phyloP scores from a whole-genome alignment of 306 rosid genomes.

The Cucurbita moschata region DNA sequence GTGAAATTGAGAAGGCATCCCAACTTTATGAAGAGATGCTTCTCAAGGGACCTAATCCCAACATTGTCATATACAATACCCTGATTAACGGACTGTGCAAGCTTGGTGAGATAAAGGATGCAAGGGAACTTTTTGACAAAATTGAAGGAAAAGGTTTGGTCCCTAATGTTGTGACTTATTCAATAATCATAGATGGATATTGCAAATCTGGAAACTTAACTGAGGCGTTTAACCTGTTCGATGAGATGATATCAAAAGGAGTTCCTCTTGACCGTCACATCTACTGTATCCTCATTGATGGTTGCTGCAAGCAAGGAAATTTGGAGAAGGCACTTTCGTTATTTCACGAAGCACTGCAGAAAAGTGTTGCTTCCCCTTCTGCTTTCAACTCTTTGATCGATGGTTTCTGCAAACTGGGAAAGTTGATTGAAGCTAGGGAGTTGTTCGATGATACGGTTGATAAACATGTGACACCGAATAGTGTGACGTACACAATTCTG shows the following conservation, averaged over 20 bases:
- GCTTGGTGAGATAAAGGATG: slow-evolving; percentile 25
- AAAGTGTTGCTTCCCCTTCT: slow-evolving; percentile 17
- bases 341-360: slow-evolving; percentile 18
- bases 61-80: slow-evolving; percentile 21
- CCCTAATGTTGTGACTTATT: slow-evolving; percentile 25
- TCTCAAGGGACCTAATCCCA: slow-evolving; percentile 20
- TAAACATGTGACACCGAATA: slow-evolving; percentile 15
- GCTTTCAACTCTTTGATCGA: slow-evolving; percentile 30
- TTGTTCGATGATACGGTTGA: slow-evolving; percentile 20
- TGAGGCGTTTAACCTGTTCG: slow-evolving; percentile 22
- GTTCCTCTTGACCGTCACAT: slow-evolving; percentile 16
- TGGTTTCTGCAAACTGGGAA: slow-evolving; percentile 23
- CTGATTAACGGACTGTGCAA: slow-evolving; percentile 36
- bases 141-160: slow-evolving; percentile 24
- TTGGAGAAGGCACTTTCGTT: slow-evolving; percentile 19
- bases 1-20: slow-evolving; percentile 21
- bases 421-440: slow-evolving; percentile 20
- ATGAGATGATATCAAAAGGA: slow-evolving; percentile 27
- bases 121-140: slow-evolving; percentile 20
- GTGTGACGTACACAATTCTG: slow-evolving; percentile 24
- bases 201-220: slow-evolving; percentile 26
- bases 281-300: slow-evolving; percentile 25
- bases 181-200: slow-evolving; percentile 26
- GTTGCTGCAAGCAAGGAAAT: slow-evolving; percentile 28
- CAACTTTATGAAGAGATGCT: slow-evolving; percentile 25